phyloP scores from a whole-genome alignment of 169 alveolate species.

The Cryptosporidium parvum region DNA sequence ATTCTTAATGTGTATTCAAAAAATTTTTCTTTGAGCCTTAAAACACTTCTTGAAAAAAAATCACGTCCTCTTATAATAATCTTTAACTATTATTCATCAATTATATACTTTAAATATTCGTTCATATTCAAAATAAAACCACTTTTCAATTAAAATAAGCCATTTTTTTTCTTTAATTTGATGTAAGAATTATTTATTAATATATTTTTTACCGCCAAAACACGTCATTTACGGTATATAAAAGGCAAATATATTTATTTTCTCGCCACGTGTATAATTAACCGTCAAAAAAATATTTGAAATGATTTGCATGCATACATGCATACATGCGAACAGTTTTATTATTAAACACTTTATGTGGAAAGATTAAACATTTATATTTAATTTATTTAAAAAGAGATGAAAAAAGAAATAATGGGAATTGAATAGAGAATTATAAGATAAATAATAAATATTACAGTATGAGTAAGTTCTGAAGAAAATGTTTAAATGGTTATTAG shows the following conservation, averaged over 20 bases:
- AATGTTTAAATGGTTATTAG: background rate
- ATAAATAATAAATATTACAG: background rate
- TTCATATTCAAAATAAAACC: no score
- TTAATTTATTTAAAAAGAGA: background rate
- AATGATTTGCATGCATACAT: constrained; percentile 1
- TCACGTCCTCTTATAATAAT: background rate
- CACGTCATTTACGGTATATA: constrained; percentile 8
- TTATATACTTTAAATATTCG: no score
- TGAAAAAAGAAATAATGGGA: background rate
- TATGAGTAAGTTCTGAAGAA: background rate
- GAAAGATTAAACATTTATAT: background rate
- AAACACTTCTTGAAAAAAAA: no score
- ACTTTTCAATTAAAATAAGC: background rate
- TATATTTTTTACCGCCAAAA: background rate
- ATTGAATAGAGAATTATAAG: constrained; percentile 1
- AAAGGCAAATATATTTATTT: background rate
- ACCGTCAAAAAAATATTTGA: background rate
- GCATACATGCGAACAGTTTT: background rate
- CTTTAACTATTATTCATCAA: background rate
- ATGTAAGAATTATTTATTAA: background rate
- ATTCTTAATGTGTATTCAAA: no score
- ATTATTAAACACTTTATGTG: background rate
- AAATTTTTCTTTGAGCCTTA: no score
- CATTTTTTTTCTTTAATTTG: background rate
- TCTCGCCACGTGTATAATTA: background rate